A percentile compares a stretch with the other conserved stretches of the same genome.
These are phyloP conservation scores for Fusarium praegraminearum DNA, from an alignment of 2,329 filamentous ascomycete genomes.

Conservation along the genomic window DNA sequence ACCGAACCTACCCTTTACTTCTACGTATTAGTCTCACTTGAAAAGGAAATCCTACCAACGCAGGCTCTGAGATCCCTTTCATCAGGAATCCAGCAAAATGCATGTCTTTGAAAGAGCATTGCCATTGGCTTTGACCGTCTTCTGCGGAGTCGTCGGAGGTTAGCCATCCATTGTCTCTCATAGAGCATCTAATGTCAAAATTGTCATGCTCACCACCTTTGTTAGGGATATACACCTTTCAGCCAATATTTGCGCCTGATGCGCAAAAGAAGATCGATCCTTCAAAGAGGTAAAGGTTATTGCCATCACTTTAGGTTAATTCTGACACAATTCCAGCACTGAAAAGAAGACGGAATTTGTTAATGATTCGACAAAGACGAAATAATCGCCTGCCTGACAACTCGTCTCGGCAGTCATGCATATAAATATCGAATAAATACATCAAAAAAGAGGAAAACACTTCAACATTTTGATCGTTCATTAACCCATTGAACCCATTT, in stretches of 20 bases:
- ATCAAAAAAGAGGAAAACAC: not conserved
- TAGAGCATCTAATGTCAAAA: not conserved
- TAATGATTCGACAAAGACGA: conserved; percentile 29
- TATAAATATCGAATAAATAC: not conserved
- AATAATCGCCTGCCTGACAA: not conserved
- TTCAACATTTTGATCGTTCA: not conserved
- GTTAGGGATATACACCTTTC: conserved; percentile 55
- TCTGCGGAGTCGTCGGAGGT: conserved; percentile 56
- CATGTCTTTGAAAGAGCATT: conserved; percentile 52
- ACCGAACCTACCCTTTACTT: conserved; percentile 15
- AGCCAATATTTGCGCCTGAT: conserved; percentile 50
- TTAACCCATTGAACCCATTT: not conserved
- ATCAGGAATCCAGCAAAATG: conserved; percentile 40
- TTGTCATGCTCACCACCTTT: conserved; percentile 23
- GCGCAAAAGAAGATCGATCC: conserved; percentile 20
- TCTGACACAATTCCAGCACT: conserved; percentile 16
- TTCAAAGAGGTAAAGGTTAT: conserved; percentile 23
- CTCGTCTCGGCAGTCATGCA: too few species aligned
- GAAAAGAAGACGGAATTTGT: conserved; percentile 18
- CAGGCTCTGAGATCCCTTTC: not conserved
- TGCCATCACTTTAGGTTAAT: too few species aligned
- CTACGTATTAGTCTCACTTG: not conserved
- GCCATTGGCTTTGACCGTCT: conserved; percentile 53
- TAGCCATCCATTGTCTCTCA: conserved; percentile 21
- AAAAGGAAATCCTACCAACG: not conserved